A percentile compares a stretch with the other conserved stretches of the same genome.
Evolutionary conservation across 2,329 filamentous ascomycete species (phyloP).

Genomic region (Aspergillus tubingensis): DNA sequence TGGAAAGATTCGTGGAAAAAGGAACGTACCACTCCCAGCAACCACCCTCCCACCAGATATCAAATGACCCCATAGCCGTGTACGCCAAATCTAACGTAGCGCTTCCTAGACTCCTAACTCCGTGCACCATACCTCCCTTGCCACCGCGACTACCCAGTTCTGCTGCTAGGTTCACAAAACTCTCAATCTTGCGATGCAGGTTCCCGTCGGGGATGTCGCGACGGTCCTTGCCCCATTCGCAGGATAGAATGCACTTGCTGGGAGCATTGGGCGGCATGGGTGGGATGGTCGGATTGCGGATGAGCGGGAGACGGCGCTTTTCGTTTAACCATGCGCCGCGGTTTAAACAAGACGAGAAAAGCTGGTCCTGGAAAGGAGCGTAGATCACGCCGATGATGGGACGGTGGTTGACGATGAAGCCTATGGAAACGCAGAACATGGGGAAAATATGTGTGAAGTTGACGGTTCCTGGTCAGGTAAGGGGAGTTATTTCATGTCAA

Average conservation of each 20-base stretch:
- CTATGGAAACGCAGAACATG: slow-evolving; percentile 80
- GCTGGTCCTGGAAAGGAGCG: slow-evolving; percentile 68
- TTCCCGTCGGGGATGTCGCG: slow-evolving; percentile 67
- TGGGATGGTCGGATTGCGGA: slow-evolving; percentile 61
- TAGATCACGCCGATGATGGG: slow-evolving; percentile 72
- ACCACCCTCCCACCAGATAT: slow-evolving; percentile 82
- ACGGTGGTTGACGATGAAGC: slow-evolving; percentile 60
- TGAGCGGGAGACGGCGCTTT: slow-evolving; percentile 62
- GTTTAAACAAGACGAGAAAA: slow-evolving; percentile 68
- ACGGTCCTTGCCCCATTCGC: slow-evolving; percentile 79
- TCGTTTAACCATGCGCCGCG: slow-evolving; percentile 71
- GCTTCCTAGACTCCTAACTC: slow-evolving; percentile 70
- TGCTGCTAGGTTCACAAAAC: slow-evolving; percentile 72
- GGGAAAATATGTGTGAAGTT: slow-evolving; percentile 80
- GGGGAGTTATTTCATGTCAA: background rate
- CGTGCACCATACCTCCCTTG: slow-evolving; percentile 77
- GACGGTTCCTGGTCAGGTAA: slow-evolving; percentile 57
- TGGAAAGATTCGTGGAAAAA: background rate
- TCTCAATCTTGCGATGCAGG: slow-evolving; percentile 70
- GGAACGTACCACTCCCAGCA: slow-evolving; percentile 72
- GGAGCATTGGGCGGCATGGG: slow-evolving; percentile 66
- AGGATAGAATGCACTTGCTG: slow-evolving; percentile 69
- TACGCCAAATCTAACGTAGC: slow-evolving; percentile 75
- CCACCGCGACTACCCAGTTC: slow-evolving; percentile 65
- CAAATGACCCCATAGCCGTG: slow-evolving; percentile 71